A percentile compares a stretch with the other conserved stretches of the same genome.
Evolutionary conservation across 2,329 filamentous ascomycete species (phyloP).

Genomic region (Whalleya microplaca): DNA sequence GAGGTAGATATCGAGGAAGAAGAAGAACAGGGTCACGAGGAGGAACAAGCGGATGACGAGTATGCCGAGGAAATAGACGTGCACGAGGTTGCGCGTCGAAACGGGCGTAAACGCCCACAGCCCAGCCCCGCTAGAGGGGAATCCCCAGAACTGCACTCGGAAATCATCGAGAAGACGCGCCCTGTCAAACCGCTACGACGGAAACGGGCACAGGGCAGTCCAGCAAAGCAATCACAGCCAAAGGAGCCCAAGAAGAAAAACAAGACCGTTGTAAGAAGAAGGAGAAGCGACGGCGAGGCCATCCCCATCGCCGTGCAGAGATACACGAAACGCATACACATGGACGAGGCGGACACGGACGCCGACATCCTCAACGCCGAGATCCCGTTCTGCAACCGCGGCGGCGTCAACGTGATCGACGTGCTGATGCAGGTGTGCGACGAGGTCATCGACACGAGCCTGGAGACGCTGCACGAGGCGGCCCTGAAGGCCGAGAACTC

Average conservation of each 20-base stretch:
- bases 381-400: slow-evolving; percentile 57
- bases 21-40: slow-evolving; percentile 25
- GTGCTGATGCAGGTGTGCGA: slow-evolving; percentile 65
- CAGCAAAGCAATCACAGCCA: slow-evolving; percentile 47
- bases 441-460: slow-evolving; percentile 58
- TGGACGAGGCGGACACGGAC: slow-evolving; percentile 43
- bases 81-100: slow-evolving; percentile 45
- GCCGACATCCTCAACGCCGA: slow-evolving; percentile 51
- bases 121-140: slow-evolving; percentile 39
- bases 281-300: slow-evolving; percentile 34
- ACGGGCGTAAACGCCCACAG: slow-evolving; percentile 50
- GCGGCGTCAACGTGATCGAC: slow-evolving; percentile 64
- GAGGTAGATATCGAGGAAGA: slow-evolving; percentile 26
- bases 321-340: slow-evolving; percentile 53
- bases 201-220: slow-evolving; percentile 43
- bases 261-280: slow-evolving; percentile 25
- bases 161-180: slow-evolving; percentile 37
- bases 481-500: slow-evolving; percentile 47
- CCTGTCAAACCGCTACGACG: slow-evolving; percentile 40
- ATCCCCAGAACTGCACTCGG: slow-evolving; percentile 48
- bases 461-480: slow-evolving; percentile 52
- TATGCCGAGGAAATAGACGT: slow-evolving; percentile 50
- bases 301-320: slow-evolving; percentile 65
- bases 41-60: slow-evolving; percentile 32
- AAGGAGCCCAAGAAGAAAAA: slow-evolving; percentile 30